Evolutionary conservation across 257 asterid genomes (phyloP).

Genomic region (Agastache rugosa): DNA sequence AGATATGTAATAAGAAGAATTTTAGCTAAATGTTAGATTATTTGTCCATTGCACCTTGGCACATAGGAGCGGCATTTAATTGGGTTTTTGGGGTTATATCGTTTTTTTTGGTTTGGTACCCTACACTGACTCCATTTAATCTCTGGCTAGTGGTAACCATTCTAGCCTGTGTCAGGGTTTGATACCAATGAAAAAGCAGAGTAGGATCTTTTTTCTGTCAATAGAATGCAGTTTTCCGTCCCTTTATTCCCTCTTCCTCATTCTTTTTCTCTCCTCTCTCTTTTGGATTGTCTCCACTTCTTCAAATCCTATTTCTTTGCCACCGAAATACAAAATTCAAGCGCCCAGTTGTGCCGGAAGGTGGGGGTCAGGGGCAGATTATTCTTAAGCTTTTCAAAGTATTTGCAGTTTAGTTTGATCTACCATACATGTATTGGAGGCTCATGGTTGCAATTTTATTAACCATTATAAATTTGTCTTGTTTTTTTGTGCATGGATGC

Average conservation of each 20-base stretch:
- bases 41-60: background rate
- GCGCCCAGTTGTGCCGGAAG: background rate
- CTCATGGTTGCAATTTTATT: background rate
- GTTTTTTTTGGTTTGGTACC: background rate
- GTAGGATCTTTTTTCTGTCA: background rate
- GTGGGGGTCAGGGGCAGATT: background rate
- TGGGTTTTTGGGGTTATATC: background rate
- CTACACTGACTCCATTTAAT: background rate
- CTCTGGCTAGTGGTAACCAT: background rate
- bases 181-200: background rate
- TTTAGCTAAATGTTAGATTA: background rate
- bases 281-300: background rate
- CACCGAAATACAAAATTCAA: background rate
- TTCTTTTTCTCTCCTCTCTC: background rate
- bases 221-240: background rate
- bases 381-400: background rate
- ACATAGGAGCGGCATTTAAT: background rate
- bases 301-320: too few species aligned
- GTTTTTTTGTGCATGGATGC: background rate
- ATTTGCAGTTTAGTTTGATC: background rate
- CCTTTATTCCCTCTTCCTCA: background rate
- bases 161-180: too few species aligned
- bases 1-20: constrained; percentile 17
- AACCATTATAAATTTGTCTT: constrained; percentile 6
- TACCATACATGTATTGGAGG: background rate